Percentiles rank a stretch among this genome's conserved stretches.
phyloP scores from a whole-genome alignment of 148 eudicot genomes.

The Chenopodium suecicum region DNA sequence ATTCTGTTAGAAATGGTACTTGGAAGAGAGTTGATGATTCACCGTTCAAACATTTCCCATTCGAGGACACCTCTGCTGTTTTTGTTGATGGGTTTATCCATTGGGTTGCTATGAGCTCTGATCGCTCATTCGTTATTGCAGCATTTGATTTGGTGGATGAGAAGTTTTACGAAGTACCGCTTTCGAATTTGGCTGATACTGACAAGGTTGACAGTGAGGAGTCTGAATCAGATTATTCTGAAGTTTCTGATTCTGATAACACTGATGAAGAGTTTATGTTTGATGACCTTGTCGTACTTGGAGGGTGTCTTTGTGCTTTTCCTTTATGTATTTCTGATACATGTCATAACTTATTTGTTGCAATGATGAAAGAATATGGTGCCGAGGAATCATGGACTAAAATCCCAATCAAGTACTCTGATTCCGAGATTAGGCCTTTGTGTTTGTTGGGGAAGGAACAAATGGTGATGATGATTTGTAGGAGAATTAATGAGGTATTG shows the following conservation, averaged over 20 bases:
- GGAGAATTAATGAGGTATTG: not conserved
- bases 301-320: slow-evolving; percentile 9
- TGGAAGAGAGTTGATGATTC: slow-evolving; percentile 12
- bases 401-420: not conserved
- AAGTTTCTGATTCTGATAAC: not conserved
- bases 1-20: slow-evolving; percentile 14
- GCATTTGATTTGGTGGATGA: slow-evolving; percentile 16
- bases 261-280: not conserved
- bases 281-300: not conserved
- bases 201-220: not conserved
- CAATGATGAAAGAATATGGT: slow-evolving; percentile 18
- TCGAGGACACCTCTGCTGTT: not conserved
- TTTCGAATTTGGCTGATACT: not conserved
- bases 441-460: slow-evolving; percentile 3
- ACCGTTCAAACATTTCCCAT: not conserved
- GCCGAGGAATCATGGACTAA: slow-evolving; percentile 15
- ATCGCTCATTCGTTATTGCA: not conserved
- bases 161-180: slow-evolving; percentile 11
- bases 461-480: not conserved
- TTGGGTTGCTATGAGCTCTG: slow-evolving; percentile 6
- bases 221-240: not conserved
- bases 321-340: not conserved
- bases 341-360: not conserved
- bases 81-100: slow-evolving; percentile 17
- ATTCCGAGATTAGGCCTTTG: not conserved